These are phyloP conservation scores for Penicillium decumbens DNA, from an alignment of 2,329 filamentous ascomycete species.

Conservation along the genomic window DNA sequence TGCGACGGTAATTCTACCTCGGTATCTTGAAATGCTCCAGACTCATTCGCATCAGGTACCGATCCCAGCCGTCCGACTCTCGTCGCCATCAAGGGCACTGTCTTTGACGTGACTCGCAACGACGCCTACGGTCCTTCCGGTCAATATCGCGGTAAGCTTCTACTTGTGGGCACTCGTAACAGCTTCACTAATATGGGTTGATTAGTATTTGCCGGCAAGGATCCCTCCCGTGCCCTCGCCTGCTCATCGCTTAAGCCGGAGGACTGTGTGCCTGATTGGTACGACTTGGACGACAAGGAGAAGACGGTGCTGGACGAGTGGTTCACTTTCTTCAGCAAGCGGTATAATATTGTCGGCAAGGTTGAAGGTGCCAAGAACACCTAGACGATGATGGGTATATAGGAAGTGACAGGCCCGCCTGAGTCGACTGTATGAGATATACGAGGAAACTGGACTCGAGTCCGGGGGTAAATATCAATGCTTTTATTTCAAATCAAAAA, in stretches of 20 bases:
- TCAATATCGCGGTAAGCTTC: constrained; percentile 71
- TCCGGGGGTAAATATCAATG: constrained; percentile 12
- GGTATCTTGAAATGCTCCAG: neutral
- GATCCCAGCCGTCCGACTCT: constrained; percentile 50
- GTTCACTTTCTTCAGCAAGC: constrained; percentile 93
- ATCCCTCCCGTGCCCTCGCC: constrained; percentile 86
- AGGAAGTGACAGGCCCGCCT: neutral
- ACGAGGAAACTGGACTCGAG: neutral
- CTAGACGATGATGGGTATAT: constrained; percentile 10
- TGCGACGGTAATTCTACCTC: constrained; percentile 63
- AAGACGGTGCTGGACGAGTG: constrained; percentile 83
- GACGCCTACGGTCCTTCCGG: constrained; percentile 77
- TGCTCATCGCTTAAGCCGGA: constrained; percentile 80
- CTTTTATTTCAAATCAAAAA: constrained; percentile 21
- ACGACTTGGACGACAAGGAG: constrained; percentile 76
- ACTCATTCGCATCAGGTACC: constrained; percentile 27
- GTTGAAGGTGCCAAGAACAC: constrained; percentile 40
- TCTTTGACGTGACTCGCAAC: constrained; percentile 93
- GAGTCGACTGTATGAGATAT: constrained; percentile 5
- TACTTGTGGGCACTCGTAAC: neutral
- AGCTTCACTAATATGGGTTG: neutral
- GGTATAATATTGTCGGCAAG: constrained; percentile 72
- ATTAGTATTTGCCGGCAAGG: constrained; percentile 89
- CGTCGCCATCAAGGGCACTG: constrained; percentile 72
- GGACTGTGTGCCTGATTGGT: constrained; percentile 78